Base-by-base conservation (phyloP, 805 yeast genomes). In the Nakazawaea peltata region DNA sequence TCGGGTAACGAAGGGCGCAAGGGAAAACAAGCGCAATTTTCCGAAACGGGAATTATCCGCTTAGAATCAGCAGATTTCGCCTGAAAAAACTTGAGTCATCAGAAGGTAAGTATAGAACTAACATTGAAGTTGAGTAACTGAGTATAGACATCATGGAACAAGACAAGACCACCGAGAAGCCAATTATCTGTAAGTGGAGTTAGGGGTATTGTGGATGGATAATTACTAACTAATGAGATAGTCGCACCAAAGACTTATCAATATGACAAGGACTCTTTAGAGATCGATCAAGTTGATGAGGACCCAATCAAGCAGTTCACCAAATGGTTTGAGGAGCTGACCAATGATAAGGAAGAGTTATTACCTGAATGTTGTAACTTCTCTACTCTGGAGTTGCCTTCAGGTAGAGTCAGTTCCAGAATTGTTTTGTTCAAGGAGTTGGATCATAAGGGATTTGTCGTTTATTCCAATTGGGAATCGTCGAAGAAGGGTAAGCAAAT, bases 231-330 rank as follows among this genome's bases (percentile, higher is more conserved):
- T 28, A n/a, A n/a, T 7, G 10, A 12, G 10, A 15, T 67, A 48
- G 77, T 85, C 57, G 95, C 95, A 2, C 95, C 95, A 16, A 73
- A 79, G 48, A 84, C 95, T 0, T 82, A 84, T 47, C 97, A 88
- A 56, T 88, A 88, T 57, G 78, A 78, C 39, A 81, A 82, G 51
- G 73, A 64, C 28, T 66, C 73, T 12, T 58, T 87, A 38, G 66
- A 69, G 32, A 77, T 71, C 29, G 39, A 56, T 0, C 74, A 82
- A 19, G 59, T 86, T 11, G 53, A 51, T 10, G 28, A 53, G 5
- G 72, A 74, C 43, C 97, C 97, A 16, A 73, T 85, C 14, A 62
- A 60, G 8, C 94, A 86, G 56, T 92, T 92, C 63, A 74, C 77
- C 42, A 56, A 59, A 35, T 92, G 98, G 98, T 92, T 84, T 53